Base-by-base conservation (phyloP, 441 rosid species). In the Populus hybrid region DNA sequence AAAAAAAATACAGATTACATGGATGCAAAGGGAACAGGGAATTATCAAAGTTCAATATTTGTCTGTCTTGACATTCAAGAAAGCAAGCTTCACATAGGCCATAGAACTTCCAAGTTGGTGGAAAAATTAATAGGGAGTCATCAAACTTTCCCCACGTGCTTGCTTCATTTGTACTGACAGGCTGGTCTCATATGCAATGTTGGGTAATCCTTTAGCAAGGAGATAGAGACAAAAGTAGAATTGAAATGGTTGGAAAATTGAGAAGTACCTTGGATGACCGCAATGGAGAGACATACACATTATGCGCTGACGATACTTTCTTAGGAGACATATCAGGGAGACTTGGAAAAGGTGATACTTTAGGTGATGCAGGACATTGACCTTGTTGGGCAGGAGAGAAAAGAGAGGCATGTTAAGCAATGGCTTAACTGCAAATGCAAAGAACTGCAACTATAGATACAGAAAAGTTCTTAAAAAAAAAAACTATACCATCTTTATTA, bases 281-380 rank as follows among this genome's bases (percentile, higher is more conserved):
- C 85, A 94, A 86, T 9, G 99, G 99, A 79, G 99, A 94, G 70
- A 96, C 99, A 69, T 94, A 96, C 56, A 96, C 93, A 80, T 96
- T 96, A 83, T 90, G 98, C 66, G 85, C 84, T 31, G 99, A 89
- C 50, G 98, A 96, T 63, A 94, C 94, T 89, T 96, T 96, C 86
- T 89, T 94, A 0, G 99, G 98, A 21, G 99, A 96, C 99, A 96
- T 94, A 80, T 96, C 98, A 38, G 99, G 99, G 59, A 96, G 93
- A 83, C 80, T 90, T 63, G 98, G 98, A 83, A 96, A 96, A 70
- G 90, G 84, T 65, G 97, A 87, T 67, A 89, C 89, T 82, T 91
- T 91, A 64, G 97, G 97, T n/a, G 98, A 94, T 83, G 92, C 94
- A 6, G 98, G 98, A 77, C 94, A 88, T 74, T 85, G 94, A 84